phyloP scores from a whole-genome alignment of 257 asterid genomes.

The Linderniella brevidens region DNA sequence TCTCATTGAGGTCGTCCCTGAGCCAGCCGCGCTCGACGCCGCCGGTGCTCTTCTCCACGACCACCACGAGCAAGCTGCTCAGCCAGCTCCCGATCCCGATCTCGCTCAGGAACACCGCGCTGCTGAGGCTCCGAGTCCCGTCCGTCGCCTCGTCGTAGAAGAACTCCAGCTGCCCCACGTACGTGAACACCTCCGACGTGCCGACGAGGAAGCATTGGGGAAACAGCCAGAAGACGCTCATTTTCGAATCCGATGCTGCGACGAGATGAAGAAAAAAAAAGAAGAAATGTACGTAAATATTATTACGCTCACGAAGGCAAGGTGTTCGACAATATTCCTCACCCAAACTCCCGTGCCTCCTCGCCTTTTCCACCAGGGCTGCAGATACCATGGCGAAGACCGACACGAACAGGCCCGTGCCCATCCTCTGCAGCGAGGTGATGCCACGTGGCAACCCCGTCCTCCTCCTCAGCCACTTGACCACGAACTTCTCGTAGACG shows the following conservation, averaged over 20 bases:
- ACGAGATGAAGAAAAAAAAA: too few species aligned
- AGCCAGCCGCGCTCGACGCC: constrained; percentile 30
- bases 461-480: constrained; percentile 25
- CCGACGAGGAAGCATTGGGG: constrained; percentile 39
- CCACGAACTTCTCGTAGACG: constrained; percentile 35
- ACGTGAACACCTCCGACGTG: constrained; percentile 23
- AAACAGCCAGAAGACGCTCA: constrained; percentile 33
- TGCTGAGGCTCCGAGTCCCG: constrained; percentile 38
- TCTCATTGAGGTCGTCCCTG: constrained; percentile 17
- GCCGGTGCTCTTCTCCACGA: constrained; percentile 10
- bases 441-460: constrained; percentile 50
- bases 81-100: constrained; percentile 49
- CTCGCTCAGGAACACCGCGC: constrained; percentile 38
- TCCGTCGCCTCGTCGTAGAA: constrained; percentile 42
- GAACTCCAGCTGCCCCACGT: constrained; percentile 19
- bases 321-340: too few species aligned
- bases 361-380: constrained; percentile 39
- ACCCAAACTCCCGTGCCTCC: constrained; percentile 12
- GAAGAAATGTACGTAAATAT: too few species aligned
- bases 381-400: constrained; percentile 51
- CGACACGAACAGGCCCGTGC: constrained; percentile 40
- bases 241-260: neutral
- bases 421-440: constrained; percentile 50
- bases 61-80: constrained; percentile 27
- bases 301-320: too few species aligned